Base-by-base conservation (phyloP, 2,329 filamentous ascomycete genomes). In the Dactylellina parvicollis region DNA sequence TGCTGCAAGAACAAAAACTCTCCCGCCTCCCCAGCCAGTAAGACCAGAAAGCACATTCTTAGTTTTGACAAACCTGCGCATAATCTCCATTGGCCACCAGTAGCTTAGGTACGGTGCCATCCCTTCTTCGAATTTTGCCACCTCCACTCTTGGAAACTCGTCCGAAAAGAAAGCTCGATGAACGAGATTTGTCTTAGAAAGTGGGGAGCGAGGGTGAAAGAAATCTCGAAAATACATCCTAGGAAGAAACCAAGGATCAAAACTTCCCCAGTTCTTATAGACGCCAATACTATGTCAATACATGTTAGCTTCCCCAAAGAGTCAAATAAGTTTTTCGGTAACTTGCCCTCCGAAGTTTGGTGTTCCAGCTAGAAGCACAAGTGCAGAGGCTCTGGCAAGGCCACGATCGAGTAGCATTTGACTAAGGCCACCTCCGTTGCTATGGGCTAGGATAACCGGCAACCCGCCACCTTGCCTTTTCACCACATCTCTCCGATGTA, bases 51-150 rank as follows among this genome's bases (percentile, higher is more conserved):
- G 52, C 12, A 86, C 78, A 14, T 79, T 81, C 34, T 78, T 67
- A 0, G 81, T 80, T 12, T 81, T 80, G 8, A 82, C 80, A 74
- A 86, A 85, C 1, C 80, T 78, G 30, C 74, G 76, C 67, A 85
- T 80, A 80, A 85, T 84, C 56, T 83, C 83, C 34, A 84, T 64
- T 0, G 84, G 82, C 85, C 85, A 87, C 30, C 82, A 76, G 76
- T 85, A 84, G 73, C 82, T 84, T 76, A 87, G 85, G 73, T 85
- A 87, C 2, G 81, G 80, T 24, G 81, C 81, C 66, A 84, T 79
- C 2, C 81, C 80, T 1, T 77, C 75, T 75, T 83, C 82, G 57
- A 87, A 83, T 1, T 80, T 78, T 1, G 78, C 54, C 1, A 86
- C 80, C 3, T 82, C 78, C 1, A 78, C 74, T 3, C 80, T 78